These are phyloP conservation scores for Beta corolliflora DNA, from an alignment of 179 eudicot species.

Conservation along the genomic window DNA sequence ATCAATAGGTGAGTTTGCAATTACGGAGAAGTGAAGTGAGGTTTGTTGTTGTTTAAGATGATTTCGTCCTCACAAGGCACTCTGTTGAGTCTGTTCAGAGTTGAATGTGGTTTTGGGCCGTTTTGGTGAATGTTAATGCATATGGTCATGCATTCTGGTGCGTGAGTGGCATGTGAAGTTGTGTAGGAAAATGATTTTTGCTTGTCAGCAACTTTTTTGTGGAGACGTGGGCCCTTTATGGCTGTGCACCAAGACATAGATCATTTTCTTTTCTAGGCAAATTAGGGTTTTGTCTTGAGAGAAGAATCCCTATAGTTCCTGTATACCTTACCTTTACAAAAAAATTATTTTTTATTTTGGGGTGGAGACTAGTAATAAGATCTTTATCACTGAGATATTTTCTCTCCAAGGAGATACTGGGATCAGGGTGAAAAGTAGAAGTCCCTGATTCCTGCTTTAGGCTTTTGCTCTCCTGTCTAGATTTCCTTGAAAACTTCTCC, in stretches of 20 bases:
- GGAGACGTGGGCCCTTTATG: neutral
- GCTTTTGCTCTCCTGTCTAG: neutral
- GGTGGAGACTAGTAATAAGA: neutral
- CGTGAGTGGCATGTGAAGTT: neutral
- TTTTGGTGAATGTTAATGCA: neutral
- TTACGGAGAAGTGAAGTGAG: neutral
- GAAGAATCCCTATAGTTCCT: no score
- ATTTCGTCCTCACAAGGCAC: no score
- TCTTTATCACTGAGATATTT: neutral
- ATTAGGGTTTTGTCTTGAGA: no score
- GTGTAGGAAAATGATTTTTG: neutral
- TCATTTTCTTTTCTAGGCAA: no score
- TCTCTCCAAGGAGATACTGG: neutral
- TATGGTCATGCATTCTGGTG: neutral
- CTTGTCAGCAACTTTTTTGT: neutral
- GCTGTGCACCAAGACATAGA: no score
- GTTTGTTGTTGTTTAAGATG: neutral
- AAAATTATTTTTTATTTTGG: no score
- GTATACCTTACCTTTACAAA: no score
- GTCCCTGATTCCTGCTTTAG: neutral
- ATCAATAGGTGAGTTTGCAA: neutral
- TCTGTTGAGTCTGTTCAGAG: neutral
- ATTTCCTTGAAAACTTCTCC: neutral
- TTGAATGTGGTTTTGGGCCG: conserved; percentile 1
- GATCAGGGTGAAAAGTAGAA: neutral